These are phyloP conservation scores for Agrostemma githago DNA, from an alignment of 148 eudicot species.

Conservation along the genomic window DNA sequence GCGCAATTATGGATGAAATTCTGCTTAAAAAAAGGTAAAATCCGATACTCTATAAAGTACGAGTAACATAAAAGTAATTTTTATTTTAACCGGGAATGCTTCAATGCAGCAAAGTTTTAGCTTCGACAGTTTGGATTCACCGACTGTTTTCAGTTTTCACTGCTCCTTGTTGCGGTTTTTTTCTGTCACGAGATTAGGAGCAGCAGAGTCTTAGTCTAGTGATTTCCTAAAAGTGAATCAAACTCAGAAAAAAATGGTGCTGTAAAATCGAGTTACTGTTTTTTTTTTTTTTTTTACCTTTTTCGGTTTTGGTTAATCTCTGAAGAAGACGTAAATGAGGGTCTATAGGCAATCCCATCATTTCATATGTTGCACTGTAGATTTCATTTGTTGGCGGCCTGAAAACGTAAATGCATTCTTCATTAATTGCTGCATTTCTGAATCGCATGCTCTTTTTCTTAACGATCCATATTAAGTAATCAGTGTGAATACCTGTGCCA, in stretches of 20 bases:
- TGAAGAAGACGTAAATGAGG: constrained; percentile 24
- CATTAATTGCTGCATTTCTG: not conserved
- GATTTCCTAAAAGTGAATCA: not conserved
- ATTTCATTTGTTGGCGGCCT: constrained; percentile 12
- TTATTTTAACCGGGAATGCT: not conserved
- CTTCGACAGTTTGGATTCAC: not conserved
- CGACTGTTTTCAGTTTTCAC: not conserved
- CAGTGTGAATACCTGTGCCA: constrained; percentile 7
- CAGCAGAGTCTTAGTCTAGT: not conserved
- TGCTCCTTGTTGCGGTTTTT: not conserved
- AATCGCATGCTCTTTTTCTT: too few species aligned
- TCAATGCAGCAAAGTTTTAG: not conserved
- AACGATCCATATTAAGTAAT: not conserved
- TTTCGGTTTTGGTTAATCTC: too few species aligned
- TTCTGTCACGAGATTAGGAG: not conserved
- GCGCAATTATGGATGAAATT: too few species aligned
- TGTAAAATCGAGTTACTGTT: not conserved
- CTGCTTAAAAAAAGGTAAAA: not conserved
- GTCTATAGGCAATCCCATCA: constrained; percentile 23
- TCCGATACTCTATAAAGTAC: not conserved
- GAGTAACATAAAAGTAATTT: too few species aligned
- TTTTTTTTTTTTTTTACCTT: not conserved
- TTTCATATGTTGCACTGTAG: constrained; percentile 16
- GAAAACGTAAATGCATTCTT: not conserved
- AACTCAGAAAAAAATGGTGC: not conserved